Percentiles rank a stretch among this genome's conserved stretches.
Conservation (phyloP, 2,329 filamentous ascomycete genomes). For the Cryoendolithus antarcticus region DNA sequence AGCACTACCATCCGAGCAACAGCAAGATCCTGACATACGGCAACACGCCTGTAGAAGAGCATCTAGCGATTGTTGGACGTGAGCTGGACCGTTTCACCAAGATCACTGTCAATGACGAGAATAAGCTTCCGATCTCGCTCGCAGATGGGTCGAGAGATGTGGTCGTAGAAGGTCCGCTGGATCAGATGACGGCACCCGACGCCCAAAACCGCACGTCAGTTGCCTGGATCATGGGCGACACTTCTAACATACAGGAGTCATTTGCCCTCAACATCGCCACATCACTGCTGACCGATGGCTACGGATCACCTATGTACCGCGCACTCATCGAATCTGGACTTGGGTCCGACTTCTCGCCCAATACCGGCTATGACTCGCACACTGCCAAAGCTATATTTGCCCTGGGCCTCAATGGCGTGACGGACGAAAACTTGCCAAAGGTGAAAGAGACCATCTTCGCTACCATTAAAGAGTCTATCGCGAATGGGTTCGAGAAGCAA, state of each 20-base stretch:
- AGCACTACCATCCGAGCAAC: conserved; percentile 96
- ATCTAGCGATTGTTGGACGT: conserved; percentile 65
- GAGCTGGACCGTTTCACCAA: conserved; percentile 63
- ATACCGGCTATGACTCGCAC: conserved; percentile 79
- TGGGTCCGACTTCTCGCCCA: conserved; percentile 87
- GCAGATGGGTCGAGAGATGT: conserved; percentile 53
- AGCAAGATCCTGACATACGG: conserved; percentile 93
- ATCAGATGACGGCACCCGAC: conserved; percentile 73
- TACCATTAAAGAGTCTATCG: conserved; percentile 56
- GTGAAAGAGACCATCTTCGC: conserved; percentile 63
- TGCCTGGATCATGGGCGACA: conserved; percentile 82
- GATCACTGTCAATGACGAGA: conserved; percentile 55
- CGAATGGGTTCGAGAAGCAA: conserved; percentile 71
- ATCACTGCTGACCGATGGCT: conserved; percentile 79
- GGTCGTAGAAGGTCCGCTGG: conserved; percentile 65
- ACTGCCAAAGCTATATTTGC: conserved; percentile 71
- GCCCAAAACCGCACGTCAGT: conserved; percentile 89
- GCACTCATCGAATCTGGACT: conserved; percentile 80
- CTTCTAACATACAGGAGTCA: conserved; percentile 70
- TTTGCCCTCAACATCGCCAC: conserved; percentile 77
- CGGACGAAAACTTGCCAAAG: conserved; percentile 62
- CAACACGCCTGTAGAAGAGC: conserved; percentile 72
- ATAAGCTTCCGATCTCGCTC: conserved; percentile 66
- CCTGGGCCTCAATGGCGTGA: conserved; percentile 81
- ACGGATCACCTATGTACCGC: conserved; percentile 84